These are phyloP conservation scores for Pelargonium fulgidum DNA, from an alignment of 441 rosid genomes.

Conservation along the genomic window DNA sequence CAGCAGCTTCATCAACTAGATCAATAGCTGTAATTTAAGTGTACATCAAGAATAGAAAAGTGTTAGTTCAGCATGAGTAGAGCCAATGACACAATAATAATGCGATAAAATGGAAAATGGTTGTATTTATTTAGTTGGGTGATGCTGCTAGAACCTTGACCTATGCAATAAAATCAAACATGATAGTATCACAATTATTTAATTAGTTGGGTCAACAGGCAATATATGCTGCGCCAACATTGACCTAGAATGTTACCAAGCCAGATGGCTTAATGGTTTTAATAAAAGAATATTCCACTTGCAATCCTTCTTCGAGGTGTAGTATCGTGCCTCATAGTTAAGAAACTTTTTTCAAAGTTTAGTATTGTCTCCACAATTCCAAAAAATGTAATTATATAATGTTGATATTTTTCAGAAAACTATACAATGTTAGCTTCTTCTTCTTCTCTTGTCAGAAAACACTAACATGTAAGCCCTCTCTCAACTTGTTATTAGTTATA, in stretches of 20 bases:
- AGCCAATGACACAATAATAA: not conserved
- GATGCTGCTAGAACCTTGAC: constrained; percentile 21
- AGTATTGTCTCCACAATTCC: not conserved
- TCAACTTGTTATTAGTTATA: too few relatives aligned
- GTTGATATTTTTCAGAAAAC: not conserved
- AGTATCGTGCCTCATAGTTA: too few relatives aligned
- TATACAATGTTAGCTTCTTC: not conserved
- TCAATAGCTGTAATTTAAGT: constrained; percentile 80
- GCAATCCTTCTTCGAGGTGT: too few relatives aligned
- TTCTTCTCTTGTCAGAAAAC: too few relatives aligned
- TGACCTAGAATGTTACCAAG: not conserved
- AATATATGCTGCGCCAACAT: not conserved
- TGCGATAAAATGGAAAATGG: too few relatives aligned
- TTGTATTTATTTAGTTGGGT: too few relatives aligned
- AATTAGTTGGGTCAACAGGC: constrained; percentile 12
- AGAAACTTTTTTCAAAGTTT: too few relatives aligned
- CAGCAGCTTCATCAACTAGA: constrained; percentile 97
- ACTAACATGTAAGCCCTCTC: too few relatives aligned
- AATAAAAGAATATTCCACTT: not conserved
- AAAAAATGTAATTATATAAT: not conserved
- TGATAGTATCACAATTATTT: not conserved
- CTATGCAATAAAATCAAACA: constrained; percentile 36
- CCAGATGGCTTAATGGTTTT: not conserved
- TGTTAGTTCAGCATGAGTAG: not conserved
- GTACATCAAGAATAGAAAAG: not conserved